A percentile compares a stretch with the other conserved stretches of the same genome.
Conservation (phyloP, 768 basidiomycete genomes). For the Mycena filopes region DNA sequence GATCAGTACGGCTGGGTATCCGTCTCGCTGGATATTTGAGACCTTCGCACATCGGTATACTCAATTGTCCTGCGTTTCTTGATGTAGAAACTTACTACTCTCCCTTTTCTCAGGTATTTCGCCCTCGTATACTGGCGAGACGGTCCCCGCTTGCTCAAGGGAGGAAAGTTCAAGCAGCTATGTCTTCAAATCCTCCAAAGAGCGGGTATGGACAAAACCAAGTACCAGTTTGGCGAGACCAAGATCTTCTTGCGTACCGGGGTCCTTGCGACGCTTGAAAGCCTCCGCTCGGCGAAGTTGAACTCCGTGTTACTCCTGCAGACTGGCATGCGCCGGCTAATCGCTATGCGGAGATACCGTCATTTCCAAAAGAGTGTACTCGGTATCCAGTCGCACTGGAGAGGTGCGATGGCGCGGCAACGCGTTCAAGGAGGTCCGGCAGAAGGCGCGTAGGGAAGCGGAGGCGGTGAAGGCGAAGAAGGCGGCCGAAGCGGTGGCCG, state of each 20-base stretch:
- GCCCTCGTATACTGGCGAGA: constrained; percentile 89
- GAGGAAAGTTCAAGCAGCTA: constrained; percentile 80
- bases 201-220: constrained; percentile 92
- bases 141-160: constrained; percentile 88
- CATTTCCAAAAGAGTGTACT: constrained; percentile 77
- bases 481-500: constrained; percentile 19
- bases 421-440: constrained; percentile 13
- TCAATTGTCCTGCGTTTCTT: not conserved
- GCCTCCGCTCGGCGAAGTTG: constrained; percentile 85
- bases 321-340: constrained; percentile 91
- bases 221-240: constrained; percentile 96
- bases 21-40: constrained; percentile 96
- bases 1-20: constrained; percentile 99
- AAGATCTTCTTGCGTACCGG: constrained; percentile 99
- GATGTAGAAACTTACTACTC: constrained; percentile 6
- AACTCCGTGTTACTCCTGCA: constrained; percentile 95
- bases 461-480: constrained; percentile 27
- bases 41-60: constrained; percentile 96
- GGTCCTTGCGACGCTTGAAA: constrained; percentile 95
- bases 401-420: constrained; percentile 74
- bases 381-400: constrained; percentile 93
- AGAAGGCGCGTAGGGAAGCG: constrained; percentile 23
- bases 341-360: constrained; percentile 84
- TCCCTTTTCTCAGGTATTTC: constrained; percentile 86
- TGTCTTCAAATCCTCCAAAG: constrained; percentile 86